phyloP scores from a whole-genome alignment of 257 asterid genomes.

The Verbascum thapsus region DNA sequence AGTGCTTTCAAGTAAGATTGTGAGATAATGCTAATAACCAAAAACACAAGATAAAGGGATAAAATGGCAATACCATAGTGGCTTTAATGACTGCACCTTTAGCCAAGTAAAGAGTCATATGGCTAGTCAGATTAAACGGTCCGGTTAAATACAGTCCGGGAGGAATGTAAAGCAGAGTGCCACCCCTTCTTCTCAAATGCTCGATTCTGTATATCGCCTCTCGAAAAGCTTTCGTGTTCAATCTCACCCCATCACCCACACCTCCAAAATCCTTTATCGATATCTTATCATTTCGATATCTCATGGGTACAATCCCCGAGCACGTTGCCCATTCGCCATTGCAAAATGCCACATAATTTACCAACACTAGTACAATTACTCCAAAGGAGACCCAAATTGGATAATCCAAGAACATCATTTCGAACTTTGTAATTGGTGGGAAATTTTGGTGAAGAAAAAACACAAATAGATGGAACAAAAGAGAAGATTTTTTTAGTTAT shows the following conservation, averaged over 20 bases:
- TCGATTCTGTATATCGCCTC: constrained; percentile 76
- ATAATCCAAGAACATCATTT: neutral
- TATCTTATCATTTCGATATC: constrained; percentile 66
- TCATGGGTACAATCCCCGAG: constrained; percentile 88
- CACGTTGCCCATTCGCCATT: constrained; percentile 63
- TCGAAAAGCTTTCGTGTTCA: constrained; percentile 81
- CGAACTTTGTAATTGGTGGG: too few relatives aligned
- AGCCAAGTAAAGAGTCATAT: constrained; percentile 91
- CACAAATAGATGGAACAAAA: too few relatives aligned
- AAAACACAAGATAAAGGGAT: neutral
- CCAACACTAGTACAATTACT: constrained; percentile 22
- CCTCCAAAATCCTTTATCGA: constrained; percentile 85
- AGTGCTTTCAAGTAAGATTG: too few relatives aligned
- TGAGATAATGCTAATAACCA: too few relatives aligned
- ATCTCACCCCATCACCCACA: constrained; percentile 79
- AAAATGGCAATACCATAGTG: constrained; percentile 53
- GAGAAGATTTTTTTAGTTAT: too few relatives aligned
- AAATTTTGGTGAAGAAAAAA: too few relatives aligned
- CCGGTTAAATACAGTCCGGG: constrained; percentile 85
- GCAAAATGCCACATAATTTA: constrained; percentile 28
- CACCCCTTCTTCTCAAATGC: constrained; percentile 83
- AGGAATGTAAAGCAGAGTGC: constrained; percentile 86
- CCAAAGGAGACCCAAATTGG: constrained; percentile 33
- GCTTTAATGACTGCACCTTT: constrained; percentile 83
- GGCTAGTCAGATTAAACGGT: constrained; percentile 87